Conservation (phyloP, 192 early-diverging fungal species). For the Linnemannia exigua region DNA sequence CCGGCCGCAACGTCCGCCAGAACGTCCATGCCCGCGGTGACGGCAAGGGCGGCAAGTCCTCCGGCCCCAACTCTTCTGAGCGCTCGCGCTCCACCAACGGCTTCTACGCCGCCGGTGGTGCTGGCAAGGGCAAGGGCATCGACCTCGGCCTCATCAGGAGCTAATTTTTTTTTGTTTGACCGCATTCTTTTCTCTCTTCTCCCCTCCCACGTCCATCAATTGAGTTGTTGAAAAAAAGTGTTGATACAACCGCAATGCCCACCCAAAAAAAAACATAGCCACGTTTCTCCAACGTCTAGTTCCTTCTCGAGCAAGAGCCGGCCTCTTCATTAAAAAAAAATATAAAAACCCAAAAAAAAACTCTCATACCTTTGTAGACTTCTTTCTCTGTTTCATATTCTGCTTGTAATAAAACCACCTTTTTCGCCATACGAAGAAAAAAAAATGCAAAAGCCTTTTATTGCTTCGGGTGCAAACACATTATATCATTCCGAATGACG, state of each 20-base stretch:
- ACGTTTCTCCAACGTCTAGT: neutral
- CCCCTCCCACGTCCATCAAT: too few relatives aligned
- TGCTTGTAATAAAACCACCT: conserved; percentile 1
- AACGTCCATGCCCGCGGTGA: conserved; percentile 39
- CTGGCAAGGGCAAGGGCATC: conserved; percentile 18
- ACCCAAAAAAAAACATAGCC: neutral
- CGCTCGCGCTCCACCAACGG: conserved; percentile 16
- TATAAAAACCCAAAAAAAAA: neutral
- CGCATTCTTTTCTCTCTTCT: neutral
- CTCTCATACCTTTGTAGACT: conserved; percentile 4
- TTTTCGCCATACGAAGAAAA: neutral
- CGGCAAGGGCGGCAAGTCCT: neutral
- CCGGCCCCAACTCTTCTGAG: conserved; percentile 28
- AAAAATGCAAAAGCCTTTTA: neutral
- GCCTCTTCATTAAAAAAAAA: neutral
- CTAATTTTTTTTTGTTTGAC: neutral
- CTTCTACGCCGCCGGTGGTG: conserved; percentile 35
- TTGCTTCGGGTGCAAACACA: neutral
- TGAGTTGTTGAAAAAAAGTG: conserved; percentile 4
- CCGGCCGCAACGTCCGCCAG: neutral
- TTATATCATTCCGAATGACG: neutral
- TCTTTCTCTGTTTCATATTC: neutral
- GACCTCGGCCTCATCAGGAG: conserved; percentile 21
- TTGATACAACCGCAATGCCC: neutral
- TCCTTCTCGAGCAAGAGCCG: conserved; percentile 7